phyloP scores from a whole-genome alignment of 2,329 filamentous ascomycete species.

The Aspergillus terreus region DNA sequence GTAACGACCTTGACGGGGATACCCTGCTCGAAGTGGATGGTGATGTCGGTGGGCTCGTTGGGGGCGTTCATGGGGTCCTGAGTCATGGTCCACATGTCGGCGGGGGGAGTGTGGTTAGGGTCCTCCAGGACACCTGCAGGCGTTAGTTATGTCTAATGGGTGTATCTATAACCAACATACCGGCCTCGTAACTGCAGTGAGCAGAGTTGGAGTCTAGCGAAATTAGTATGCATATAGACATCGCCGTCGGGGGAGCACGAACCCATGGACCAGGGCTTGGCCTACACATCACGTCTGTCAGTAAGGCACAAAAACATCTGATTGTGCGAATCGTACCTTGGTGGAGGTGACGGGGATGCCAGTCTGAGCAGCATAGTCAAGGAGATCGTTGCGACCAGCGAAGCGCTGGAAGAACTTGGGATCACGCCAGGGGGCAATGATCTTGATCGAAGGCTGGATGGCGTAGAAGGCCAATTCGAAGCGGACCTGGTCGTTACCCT shows the following conservation, averaged over 20 bases:
- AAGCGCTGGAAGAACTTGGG: constrained; percentile 48
- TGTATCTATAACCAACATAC: constrained; percentile 35
- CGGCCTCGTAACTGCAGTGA: constrained; percentile 71
- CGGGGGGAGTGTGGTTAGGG: constrained; percentile 60
- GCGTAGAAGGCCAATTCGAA: constrained; percentile 51
- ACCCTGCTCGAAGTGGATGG: constrained; percentile 69
- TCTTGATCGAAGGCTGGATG: constrained; percentile 45
- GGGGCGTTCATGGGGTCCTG: constrained; percentile 66
- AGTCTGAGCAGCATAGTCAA: constrained; percentile 47
- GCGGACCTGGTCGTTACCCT: constrained; percentile 48
- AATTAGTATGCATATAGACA: constrained; percentile 4
- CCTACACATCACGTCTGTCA: constrained; percentile 8
- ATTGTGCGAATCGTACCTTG: constrained; percentile 25
- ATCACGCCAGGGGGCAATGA: constrained; percentile 49
- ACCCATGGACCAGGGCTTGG: constrained; percentile 55
- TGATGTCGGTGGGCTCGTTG: constrained; percentile 67
- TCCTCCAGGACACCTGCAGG: constrained; percentile 37
- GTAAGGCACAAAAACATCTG: not conserved
- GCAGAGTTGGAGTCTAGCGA: constrained; percentile 48
- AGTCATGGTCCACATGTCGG: constrained; percentile 73
- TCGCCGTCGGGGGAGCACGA: constrained; percentile 47
- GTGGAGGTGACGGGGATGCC: constrained; percentile 48
- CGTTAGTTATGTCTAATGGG: constrained; percentile 30
- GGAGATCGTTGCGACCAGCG: constrained; percentile 46
- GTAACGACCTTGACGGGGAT: constrained; percentile 66